Evolutionary conservation across 2,329 filamentous ascomycete species (phyloP), one percentile per base, ranked within the genome.

Genomic region (Diaporthe sp.): DNA sequence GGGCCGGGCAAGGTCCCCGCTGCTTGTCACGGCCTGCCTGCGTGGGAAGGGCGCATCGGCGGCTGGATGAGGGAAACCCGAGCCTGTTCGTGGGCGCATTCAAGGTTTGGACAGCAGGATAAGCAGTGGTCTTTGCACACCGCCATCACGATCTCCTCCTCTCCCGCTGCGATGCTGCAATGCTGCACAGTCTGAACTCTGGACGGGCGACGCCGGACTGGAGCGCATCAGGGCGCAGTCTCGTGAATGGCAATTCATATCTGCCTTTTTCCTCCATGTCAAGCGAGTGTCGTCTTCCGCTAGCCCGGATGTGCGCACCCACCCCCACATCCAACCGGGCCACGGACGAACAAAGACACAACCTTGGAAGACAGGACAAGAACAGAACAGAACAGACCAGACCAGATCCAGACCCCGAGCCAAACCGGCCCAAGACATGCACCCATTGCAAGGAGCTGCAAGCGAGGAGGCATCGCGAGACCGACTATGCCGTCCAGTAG

Each of bases 41-140:
- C 47, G 65, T 55, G 47, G 31, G 47, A 53, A 53, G 47, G 65
- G 47, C 34, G 47, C 65, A 53, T 39, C 28, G 65, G 65, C 65
- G 12, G 49, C 47, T 68, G 31, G 65, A 68, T 39, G 47, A 53
- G 65, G 65, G 31, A 68, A 53, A 51, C 31, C 65, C 47, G 65
- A 55, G 65, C 47, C 65, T 53, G 47, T 53, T 68, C 65, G 47
- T 28, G 13, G 49, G 22, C 17, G 65, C 7, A 20, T 39, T 68
- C 65, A 53, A 68, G 65, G 65, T 68, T 68, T 68, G 65, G 31
- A 13, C 47, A 47, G 17, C 31, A 17, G 65, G 65, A 68, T 68
- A 68, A 68, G 65, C 65, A 17, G 65, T 68, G 65, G 65, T 68
- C 65, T 68, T 68, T 68, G 65, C 65, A 68, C 65, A 68, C 65